phyloP scores from a whole-genome alignment of 441 rosid genomes.

The Breynia disticha region DNA sequence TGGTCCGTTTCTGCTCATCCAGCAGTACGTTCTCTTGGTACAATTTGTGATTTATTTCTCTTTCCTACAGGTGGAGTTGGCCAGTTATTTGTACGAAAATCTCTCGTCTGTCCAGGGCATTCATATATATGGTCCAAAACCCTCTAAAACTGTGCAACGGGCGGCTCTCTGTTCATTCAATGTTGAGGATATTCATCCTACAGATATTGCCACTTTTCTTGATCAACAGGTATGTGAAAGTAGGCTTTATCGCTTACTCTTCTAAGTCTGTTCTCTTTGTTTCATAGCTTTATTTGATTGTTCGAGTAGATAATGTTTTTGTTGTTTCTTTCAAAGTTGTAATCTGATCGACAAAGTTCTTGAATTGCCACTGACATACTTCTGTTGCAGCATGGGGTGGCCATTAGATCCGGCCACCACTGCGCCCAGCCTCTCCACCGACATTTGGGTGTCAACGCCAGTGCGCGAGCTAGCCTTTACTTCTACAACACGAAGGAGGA shows the following conservation, averaged over 20 bases:
- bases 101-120: conserved; percentile 47
- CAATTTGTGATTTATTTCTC: background rate
- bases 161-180: conserved; percentile 89
- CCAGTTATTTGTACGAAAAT: conserved; percentile 59
- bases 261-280: too few species aligned
- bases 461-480: conserved; percentile 89
- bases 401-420: conserved; percentile 94
- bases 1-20: too few species aligned
- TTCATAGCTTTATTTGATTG: too few species aligned
- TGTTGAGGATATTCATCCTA: conserved; percentile 65
- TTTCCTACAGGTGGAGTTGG: conserved; percentile 45
- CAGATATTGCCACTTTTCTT: conserved; percentile 78
- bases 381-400: conserved; percentile 77
- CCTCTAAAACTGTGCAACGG: conserved; percentile 46
- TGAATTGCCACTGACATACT: conserved; percentile 9
- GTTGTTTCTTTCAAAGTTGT: background rate
- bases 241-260: background rate
- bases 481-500: conserved; percentile 87
- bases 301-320: background rate
- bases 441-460: conserved; percentile 61
- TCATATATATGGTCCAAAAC: conserved; percentile 78
- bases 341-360: background rate
- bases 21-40: background rate
- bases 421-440: conserved; percentile 94
- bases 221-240: conserved; percentile 62